phyloP scores from a whole-genome alignment of 768 basidiomycete genomes.

The Amanita phalloides region DNA sequence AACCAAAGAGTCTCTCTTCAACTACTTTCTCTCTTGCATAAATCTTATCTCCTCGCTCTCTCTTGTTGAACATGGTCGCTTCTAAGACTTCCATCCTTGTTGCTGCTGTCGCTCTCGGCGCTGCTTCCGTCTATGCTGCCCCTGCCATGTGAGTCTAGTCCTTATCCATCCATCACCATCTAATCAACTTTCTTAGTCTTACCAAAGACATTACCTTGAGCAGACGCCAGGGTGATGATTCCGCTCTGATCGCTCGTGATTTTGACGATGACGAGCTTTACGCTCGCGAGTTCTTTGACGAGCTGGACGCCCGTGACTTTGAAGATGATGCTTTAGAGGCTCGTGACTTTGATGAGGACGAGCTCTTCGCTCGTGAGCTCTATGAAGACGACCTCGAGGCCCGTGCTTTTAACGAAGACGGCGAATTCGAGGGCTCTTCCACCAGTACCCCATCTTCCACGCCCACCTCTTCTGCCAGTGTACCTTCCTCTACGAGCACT shows the following conservation, averaged over 20 bases:
- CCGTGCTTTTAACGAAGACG: not conserved
- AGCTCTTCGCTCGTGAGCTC: not conserved
- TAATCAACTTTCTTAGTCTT: too few relatives aligned
- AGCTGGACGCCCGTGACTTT: not conserved
- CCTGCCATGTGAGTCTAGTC: not conserved
- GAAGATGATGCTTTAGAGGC: not conserved
- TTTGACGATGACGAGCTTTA: too few relatives aligned
- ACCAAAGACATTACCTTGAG: too few relatives aligned
- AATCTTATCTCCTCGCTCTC: not conserved
- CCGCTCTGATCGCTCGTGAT: too few relatives aligned
- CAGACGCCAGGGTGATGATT: too few relatives aligned
- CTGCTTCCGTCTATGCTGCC: not conserved
- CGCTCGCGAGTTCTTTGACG: not conserved
- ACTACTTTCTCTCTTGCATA: not conserved
- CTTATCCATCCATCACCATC: too few relatives aligned
- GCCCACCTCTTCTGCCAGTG: too few relatives aligned
- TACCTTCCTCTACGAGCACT: too few relatives aligned
- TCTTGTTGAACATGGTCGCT: conserved; percentile 2
- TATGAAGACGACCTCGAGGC: not conserved
- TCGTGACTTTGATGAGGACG: not conserved
- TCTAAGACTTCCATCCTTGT: conserved; percentile 1
- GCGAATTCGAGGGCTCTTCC: not conserved
- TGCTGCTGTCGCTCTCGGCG: conserved; percentile 1
- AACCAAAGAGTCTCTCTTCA: not conserved
- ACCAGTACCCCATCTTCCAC: too few relatives aligned